Base-by-base conservation (phyloP, 352 stramenopile species). In the Pythium plurisporium region DNA sequence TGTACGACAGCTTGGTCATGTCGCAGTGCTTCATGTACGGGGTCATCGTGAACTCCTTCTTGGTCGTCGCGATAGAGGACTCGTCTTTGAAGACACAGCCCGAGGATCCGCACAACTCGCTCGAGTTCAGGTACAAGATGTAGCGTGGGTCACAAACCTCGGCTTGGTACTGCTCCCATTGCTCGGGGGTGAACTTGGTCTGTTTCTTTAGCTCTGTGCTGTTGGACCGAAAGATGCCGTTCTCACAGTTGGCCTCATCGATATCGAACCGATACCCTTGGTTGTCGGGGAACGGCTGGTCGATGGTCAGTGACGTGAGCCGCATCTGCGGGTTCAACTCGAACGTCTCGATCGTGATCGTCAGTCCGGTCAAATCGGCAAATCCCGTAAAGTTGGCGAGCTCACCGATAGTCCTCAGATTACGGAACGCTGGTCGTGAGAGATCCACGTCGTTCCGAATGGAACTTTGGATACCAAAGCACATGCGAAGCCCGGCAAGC, bases 291-390 rank as follows among this genome's bases (percentile, higher is more conserved):
- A 74, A 42, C 38, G 72, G 66, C 15, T 70, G 52, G 8, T 74
- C 59, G 33, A 81, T 41, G 2, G 61, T 76, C 43, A 81, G 52
- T 45, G 70, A 53, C 5, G 62, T 70, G 17, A 79, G 11, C 3
- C 67, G 70, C 30, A 81, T 55, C 20, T 70, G 58, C 5, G 57
- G 33, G 0, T 63, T 74, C 23, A 81, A 38, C 20, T 59, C 40
- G 41, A 69, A 76, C 12, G 52, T 61, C 30, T 76, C 64, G 6
- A 76, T 23, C 6, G 30, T 40, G 36, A 80, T 53, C 1, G 8
- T 59, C 3, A 57, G 62, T 20, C 69, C 68, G 4, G 63, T 33
- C 4, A 37, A 30, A 11, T 44, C n/a, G 10, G 10, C 10, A 10
- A 31, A n/a, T 2, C 23, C 4, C 19, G 22, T 7, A 22, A 42